These are phyloP conservation scores for Trichosanthes cucumerina DNA, from an alignment of 306 rosid species.

Conservation along the genomic window DNA sequence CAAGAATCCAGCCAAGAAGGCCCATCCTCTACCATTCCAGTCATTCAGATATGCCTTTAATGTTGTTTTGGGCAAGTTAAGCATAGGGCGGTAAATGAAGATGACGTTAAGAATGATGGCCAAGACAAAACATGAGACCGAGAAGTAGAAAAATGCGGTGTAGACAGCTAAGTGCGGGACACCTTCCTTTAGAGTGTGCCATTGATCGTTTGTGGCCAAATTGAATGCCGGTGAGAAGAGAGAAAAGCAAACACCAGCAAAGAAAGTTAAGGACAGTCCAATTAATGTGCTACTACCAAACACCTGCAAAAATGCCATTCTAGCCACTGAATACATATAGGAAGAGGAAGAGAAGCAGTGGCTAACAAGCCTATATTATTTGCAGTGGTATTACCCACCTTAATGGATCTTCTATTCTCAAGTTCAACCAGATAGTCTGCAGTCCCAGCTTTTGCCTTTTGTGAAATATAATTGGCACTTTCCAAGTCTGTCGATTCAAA, in stretches of 20 bases:
- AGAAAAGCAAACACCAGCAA: constrained; percentile 80
- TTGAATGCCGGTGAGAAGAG: constrained; percentile 91
- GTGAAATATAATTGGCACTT: constrained; percentile 18
- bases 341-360: neutral
- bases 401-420: constrained; percentile 76
- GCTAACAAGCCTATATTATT: neutral
- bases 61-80: constrained; percentile 63
- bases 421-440: constrained; percentile 63
- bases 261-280: constrained; percentile 64
- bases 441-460: constrained; percentile 55
- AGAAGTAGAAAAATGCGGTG: constrained; percentile 84
- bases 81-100: constrained; percentile 66
- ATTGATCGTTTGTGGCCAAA: constrained; percentile 89
- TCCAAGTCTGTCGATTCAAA: constrained; percentile 35
- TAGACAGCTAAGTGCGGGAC: constrained; percentile 85
- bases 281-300: constrained; percentile 58
- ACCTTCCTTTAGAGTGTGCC: constrained; percentile 61
- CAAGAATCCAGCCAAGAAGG: constrained; percentile 76
- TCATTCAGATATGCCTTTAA: constrained; percentile 59
- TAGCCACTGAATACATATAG: neutral
- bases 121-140: constrained; percentile 62
- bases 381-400: constrained; percentile 26
- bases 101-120: constrained; percentile 60
- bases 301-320: constrained; percentile 33
- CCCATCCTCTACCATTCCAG: constrained; percentile 93